Base-by-base conservation (phyloP, 768 basidiomycete species). In the Phylloporus scabripes region DNA sequence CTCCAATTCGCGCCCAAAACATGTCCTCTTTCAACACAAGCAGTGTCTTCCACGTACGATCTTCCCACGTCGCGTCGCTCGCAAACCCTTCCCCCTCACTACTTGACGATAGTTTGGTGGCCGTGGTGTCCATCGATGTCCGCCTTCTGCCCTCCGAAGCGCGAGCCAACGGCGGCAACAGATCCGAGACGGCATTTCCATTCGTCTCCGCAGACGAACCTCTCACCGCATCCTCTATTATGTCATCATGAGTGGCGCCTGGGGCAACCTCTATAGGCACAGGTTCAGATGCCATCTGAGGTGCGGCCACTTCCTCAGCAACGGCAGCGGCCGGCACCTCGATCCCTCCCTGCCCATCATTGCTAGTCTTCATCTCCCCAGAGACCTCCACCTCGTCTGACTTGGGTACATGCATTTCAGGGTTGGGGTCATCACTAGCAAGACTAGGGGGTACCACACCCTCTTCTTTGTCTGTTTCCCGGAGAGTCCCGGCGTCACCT, bases 1-100 rank as follows among this genome's bases (percentile, higher is more conserved):
- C 81, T 0, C 90, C 90, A 41, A 90, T 67, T 46, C 91, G 71
- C 18, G 89, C 85, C 85, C 82, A 92, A 63, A 87, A 92, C 87
- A 92, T 86, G 37, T 87, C 83, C 64, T 92, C 87, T 51, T 81
- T 78, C 54, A 93, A 63, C 38, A 74, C 74, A 15, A 81, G 74
- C 17, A 93, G 63, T 68, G 90, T 86, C 59, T 83, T 85, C 88
- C 89, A 92, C 17, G 85, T 82, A 44, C 82, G 75, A 62, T 92
- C 90, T 65, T 92, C 90, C 90, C 91, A 92, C 4, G 83, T 87
- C 24, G 75, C 69, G 40, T 86, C 79, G 12, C 81, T 78, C 23
- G 87, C 73, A 51, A 78, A 87, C 24, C 70, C 67, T 41, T 74
- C 72, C 3, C 53, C 61, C 15, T 67, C 66, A 4, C 43, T 50